phyloP scores from a whole-genome alignment of 1,284 basidiomycete species.

The Marasmius sp. region DNA sequence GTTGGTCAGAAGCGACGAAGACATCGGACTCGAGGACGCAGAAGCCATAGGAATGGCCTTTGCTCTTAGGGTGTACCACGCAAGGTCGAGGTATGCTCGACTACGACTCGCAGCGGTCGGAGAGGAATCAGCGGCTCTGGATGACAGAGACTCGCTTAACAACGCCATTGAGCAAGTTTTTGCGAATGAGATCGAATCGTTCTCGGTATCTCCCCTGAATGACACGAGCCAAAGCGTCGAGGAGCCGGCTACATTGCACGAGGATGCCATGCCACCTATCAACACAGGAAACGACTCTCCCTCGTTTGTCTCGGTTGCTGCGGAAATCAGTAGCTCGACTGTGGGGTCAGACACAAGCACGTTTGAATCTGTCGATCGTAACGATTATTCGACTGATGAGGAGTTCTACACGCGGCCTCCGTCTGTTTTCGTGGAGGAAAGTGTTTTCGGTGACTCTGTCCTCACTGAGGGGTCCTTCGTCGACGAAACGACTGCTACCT shows the following conservation, averaged over 20 bases:
- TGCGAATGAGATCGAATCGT: neutral
- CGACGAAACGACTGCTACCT: neutral
- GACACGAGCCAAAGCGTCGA: neutral
- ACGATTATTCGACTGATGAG: neutral
- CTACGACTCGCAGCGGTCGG: neutral
- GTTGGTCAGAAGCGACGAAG: conserved; percentile 1
- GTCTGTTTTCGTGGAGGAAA: neutral
- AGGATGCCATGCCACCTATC: neutral
- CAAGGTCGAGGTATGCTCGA: neutral
- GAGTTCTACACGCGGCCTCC: neutral
- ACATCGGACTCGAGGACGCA: conserved; percentile 1
- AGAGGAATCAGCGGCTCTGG: neutral
- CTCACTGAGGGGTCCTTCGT: neutral
- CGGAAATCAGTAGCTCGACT: neutral
- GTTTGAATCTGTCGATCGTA: neutral
- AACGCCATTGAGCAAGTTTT: neutral
- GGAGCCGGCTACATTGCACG: neutral
- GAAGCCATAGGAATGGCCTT: neutral
- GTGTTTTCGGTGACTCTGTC: neutral
- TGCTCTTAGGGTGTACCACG: conserved; percentile 1
- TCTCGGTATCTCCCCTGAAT: neutral
- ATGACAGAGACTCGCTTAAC: neutral
- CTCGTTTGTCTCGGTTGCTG: neutral
- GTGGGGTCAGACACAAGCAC: neutral
- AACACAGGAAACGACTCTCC: neutral